Evolutionary conservation across 169 alveolate genomes (phyloP), one percentile per base, ranked within the genome.

Genomic region (Cryptosporidium viatorum): DNA sequence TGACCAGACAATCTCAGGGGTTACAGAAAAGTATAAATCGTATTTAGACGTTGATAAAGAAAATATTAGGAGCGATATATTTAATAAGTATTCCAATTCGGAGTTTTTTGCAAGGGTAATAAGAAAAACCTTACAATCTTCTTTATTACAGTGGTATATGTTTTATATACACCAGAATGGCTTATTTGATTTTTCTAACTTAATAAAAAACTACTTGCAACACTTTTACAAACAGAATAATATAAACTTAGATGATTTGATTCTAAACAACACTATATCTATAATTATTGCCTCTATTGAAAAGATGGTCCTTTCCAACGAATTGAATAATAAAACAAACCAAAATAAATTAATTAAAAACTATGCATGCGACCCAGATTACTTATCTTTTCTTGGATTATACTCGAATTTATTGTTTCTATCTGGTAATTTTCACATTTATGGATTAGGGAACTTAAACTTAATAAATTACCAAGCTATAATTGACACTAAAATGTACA

Each of bases 221-320:
- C 62, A 67, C 35, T 80, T 80, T 73, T 73, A 73, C 58, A 73
- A 37, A 16, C 55, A 16, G 5, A 39, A 59, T 3, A 37, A 73
- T 52, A 58, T 58, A 9, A 59, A 6, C 16, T 35, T 33, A 9
- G 35, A 73, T 52, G 71, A 73, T 31, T 37, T 73, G 51, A 73
- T 73, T 33, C 12, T 26, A 33, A 55, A 26, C 9, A 58, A 73
- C n/a, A 73, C 86, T 52, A 18, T 73, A 7, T 73, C 55, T 2
- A 2, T 73, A 10, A 73, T 73, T 10, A 41, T 73, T n/a, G 9
- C 29, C 16, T 73, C 86, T 1, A 73, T 73, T 7, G 86, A 73
- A 43, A 73, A 73, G n/a, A 73, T 73, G 86, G 86, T 73, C 16
- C 59, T 73, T 33, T 73, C 71, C 8, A 73, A 73, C n/a, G 33